A percentile compares a stretch with the other conserved stretches of the same genome.
Evolutionary conservation across 2,329 filamentous ascomycete species (phyloP).

Genomic region (Cordyceps tenuipes): DNA sequence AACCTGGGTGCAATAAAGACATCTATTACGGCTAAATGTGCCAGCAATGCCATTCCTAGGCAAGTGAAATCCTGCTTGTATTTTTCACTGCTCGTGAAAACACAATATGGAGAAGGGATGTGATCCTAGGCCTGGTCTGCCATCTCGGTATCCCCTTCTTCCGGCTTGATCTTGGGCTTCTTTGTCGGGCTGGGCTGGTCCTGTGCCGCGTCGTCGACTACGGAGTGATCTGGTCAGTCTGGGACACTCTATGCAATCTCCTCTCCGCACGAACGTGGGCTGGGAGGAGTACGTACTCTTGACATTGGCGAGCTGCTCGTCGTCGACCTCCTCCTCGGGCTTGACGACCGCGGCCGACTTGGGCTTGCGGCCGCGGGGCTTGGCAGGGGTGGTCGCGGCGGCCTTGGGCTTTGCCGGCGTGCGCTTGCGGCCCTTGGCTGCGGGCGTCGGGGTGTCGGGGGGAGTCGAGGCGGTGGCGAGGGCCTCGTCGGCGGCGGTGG

Average conservation of each 20-base stretch:
- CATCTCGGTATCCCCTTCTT: slow-evolving; percentile 1
- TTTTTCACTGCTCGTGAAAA: neutral
- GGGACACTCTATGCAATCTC: too few species aligned
- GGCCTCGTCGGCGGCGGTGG: neutral
- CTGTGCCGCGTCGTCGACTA: neutral
- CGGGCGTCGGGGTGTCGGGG: neutral
- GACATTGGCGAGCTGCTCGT: neutral
- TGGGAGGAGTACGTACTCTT: neutral
- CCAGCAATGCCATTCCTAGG: neutral
- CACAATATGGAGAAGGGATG: too few species aligned
- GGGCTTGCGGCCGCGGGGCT: slow-evolving; percentile 4
- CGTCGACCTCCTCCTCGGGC: slow-evolving; percentile 12
- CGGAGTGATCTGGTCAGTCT: neutral
- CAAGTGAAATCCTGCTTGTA: neutral
- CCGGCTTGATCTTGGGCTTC: slow-evolving; percentile 24
- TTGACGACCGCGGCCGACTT: slow-evolving; percentile 14
- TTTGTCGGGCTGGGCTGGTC: slow-evolving; percentile 17
- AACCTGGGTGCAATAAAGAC: neutral
- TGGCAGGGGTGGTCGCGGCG: slow-evolving; percentile 10
- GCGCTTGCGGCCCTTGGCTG: slow-evolving; percentile 3
- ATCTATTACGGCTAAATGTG: neutral
- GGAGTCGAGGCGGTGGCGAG: neutral
- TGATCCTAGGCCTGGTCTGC: neutral
- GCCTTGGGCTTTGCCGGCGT: slow-evolving; percentile 10
- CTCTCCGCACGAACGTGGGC: too few species aligned